phyloP scores from a whole-genome alignment of 441 rosid species.

The Syzygium malaccense region DNA sequence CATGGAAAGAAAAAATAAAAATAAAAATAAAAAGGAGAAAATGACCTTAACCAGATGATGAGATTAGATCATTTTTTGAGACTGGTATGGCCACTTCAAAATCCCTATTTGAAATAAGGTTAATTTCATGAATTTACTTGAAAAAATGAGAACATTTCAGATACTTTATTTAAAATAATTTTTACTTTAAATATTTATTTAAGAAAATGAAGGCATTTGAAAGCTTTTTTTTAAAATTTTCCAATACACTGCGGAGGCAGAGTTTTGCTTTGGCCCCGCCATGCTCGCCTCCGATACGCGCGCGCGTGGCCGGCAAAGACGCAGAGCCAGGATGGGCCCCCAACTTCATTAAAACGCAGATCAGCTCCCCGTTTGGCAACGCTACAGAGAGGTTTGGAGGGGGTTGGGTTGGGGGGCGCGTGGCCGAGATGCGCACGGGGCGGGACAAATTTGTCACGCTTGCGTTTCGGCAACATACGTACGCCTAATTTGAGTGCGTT shows the following conservation, averaged over 20 bases:
- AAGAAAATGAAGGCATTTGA: too few species aligned
- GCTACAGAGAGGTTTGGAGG: not conserved
- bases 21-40: too few species aligned
- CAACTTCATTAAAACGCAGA: not conserved
- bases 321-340: not conserved
- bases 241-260: not conserved
- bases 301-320: not conserved
- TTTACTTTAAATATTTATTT: too few species aligned
- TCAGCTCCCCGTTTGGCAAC: not conserved
- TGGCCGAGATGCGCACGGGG: not conserved
- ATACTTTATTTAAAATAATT: too few species aligned
- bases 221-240: too few species aligned
- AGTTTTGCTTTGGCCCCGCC: not conserved
- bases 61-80: too few species aligned
- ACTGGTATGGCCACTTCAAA: too few species aligned
- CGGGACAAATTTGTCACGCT: not conserved
- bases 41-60: too few species aligned
- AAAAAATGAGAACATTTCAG: too few species aligned
- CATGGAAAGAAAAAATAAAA: too few species aligned
- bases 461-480: not conserved
- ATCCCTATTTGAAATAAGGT: too few species aligned
- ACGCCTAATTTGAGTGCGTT: not conserved
- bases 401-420: not conserved
- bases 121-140: too few species aligned
- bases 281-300: not conserved